Conservation (phyloP, 331 rosid species). For the Spiraea crenata region DNA sequence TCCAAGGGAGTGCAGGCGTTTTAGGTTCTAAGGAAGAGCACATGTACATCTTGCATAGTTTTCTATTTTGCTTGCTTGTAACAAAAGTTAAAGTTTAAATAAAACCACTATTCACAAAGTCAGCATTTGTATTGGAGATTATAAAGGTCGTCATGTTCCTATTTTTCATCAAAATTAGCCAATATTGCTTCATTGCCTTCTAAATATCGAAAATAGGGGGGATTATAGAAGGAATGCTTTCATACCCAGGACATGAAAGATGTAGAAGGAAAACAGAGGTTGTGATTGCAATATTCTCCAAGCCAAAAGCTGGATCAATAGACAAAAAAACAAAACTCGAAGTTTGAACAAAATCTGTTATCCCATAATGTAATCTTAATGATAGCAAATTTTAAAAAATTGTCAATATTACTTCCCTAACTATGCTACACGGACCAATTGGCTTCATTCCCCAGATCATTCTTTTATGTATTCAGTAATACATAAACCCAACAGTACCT, state of each 20-base stretch:
- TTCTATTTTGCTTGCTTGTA: background rate
- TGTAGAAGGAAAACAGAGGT: too few relatives aligned
- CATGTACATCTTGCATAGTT: background rate
- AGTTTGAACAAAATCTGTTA: background rate
- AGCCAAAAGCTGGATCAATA: too few relatives aligned
- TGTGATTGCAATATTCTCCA: too few relatives aligned
- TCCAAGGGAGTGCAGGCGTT: conserved; percentile 27
- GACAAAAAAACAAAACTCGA: background rate
- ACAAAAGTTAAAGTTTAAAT: background rate
- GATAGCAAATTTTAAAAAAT: background rate
- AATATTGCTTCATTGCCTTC: too few relatives aligned
- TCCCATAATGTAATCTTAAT: background rate
- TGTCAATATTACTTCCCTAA: conserved; percentile 2
- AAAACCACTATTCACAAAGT: too few relatives aligned
- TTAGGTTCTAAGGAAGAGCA: background rate
- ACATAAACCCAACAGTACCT: conserved; percentile 25
- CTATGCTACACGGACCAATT: conserved; percentile 18
- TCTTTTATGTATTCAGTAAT: conserved; percentile 12
- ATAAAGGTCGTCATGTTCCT: too few relatives aligned
- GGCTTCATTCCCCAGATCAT: conserved; percentile 22
- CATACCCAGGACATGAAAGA: too few relatives aligned
- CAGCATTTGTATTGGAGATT: too few relatives aligned
- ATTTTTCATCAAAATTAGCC: too few relatives aligned
- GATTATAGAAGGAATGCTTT: too few relatives aligned
- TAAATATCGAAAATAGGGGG: too few relatives aligned